Evolutionary conservation across 1,284 basidiomycete genomes (phyloP), one percentile per base, ranked within the genome.

Genomic region (Cystobasidium slooffiae): DNA sequence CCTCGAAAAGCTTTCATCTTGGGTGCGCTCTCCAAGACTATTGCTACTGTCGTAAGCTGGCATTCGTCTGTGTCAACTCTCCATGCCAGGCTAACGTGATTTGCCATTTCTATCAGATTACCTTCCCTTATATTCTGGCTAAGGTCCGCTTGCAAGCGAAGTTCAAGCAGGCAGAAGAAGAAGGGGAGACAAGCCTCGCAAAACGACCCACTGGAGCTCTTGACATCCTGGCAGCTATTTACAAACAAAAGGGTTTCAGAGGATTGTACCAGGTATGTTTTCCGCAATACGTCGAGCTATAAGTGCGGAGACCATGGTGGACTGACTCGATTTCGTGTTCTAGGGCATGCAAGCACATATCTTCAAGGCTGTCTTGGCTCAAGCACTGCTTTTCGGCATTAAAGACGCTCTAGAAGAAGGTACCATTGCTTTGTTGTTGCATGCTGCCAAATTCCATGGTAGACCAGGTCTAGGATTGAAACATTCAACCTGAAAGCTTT

Each of bases 111-210:
- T 18, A 41, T 46, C 68, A 93, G 92, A 91, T 93, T 24, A 94
- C 92, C 8, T 94, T 94, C 80, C 92, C 92, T 3, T 94, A 94
- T 80, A 81, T 79, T 10, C 63, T 84, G 68, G 94, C 96, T 72
- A 99, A 99, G 86, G 93, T 98, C 52, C 89, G 96, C 58, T 91
- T 99, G 41, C 97, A 99, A 84, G 93, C 96, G 24, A 83, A 84
- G 75, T 79, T 79, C 53, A 75, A 78, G 43, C 75, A 76, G 39
- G 76, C 75, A 44, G 72, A 76, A 22, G 47, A 78, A 39, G 76
- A 77, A 31, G 75, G 70, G 31, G 68, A 73, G 59, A 69, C 31
- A 80, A 78, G 75, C 31, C 31, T 31, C 31, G 77, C 78, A 68
- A 79, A 79, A 58, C 80, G 81, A 20, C 89, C 91, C 80, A 85